Evolutionary conservation across 352 stramenopile species (phyloP), one percentile per base, ranked within the genome.

Genomic region (Thraustotheca clavata): DNA sequence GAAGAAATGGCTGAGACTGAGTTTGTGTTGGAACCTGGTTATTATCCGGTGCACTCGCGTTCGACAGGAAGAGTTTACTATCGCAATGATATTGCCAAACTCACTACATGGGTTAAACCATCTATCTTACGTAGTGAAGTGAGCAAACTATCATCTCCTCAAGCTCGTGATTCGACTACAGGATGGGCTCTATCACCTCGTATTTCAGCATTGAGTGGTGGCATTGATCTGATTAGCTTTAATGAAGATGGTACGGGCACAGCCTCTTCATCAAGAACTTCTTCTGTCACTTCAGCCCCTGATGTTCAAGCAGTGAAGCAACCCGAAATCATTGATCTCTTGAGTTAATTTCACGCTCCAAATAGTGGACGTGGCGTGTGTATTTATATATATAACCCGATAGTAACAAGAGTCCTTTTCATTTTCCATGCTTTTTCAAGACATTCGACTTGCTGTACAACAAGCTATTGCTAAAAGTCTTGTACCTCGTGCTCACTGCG

Each of bases 41-140:
- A 80, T 78, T 88, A 87, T 54, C 84, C 84, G 0, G 82, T 94
- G 16, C 87, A 77, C 69, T 91, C 84, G 65, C 80, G 82, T 29
- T 87, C 82, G 20, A 80, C 80, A 3, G 83, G 75, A 48, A 75
- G 75, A 0, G 76, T 83, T 33, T 94, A 94, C 67, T 94, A 87
- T 35, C 80, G 79, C 40, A 83, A 94, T 40, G 73, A 87, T 40
- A 47, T 54, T 3, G 84, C 71, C n/a, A 75, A 75, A 7, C 69
- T 84, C 36, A 86, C 80, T 22, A 75, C 82, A 60, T 94, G 84
- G 84, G 80, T 90, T 59, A 87, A 86, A 52, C 84, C 82, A 1
- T 70, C 87, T 24, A 31, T 52, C 9, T 31, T 52, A 31, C 43
- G 43, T 2, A 52, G 43, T 31, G 43, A 52, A 24, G 43, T 52